Conservation (phyloP, 768 basidiomycete genomes). For the Clitopilus hobsonii region DNA sequence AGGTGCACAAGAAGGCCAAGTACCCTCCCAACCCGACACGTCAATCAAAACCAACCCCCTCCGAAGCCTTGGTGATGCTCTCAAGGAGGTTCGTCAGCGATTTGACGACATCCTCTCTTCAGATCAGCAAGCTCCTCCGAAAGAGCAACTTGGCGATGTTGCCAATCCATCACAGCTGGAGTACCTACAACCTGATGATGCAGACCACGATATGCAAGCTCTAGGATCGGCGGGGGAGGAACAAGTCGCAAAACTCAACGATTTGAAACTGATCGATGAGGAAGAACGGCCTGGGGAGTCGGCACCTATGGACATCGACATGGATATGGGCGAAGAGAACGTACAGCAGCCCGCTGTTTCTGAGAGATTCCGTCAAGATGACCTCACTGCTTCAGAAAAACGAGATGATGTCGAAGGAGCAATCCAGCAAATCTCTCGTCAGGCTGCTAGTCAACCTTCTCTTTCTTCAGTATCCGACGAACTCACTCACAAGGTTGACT, state of each 20-base stretch:
- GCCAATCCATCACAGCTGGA: slow-evolving; percentile 55
- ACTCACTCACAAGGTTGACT: slow-evolving; percentile 22
- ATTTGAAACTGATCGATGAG: slow-evolving; percentile 74
- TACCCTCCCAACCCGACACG: slow-evolving; percentile 32
- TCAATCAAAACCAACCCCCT: slow-evolving; percentile 46
- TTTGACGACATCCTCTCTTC: slow-evolving; percentile 74
- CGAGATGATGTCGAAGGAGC: slow-evolving; percentile 40
- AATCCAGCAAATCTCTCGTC: slow-evolving; percentile 30
- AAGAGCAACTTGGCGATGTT: slow-evolving; percentile 32
- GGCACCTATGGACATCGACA: slow-evolving; percentile 48
- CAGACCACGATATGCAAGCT: slow-evolving; percentile 76
- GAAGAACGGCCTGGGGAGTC: slow-evolving; percentile 28
- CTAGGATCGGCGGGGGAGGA: slow-evolving; percentile 85
- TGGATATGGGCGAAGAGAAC: slow-evolving; percentile 17
- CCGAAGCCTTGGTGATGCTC: slow-evolving; percentile 79
- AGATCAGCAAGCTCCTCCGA: slow-evolving; percentile 24
- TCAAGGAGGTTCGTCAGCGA: slow-evolving; percentile 78
- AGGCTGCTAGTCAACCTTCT: slow-evolving; percentile 13
- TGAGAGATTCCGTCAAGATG: slow-evolving; percentile 16
- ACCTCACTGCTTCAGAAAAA: slow-evolving; percentile 17
- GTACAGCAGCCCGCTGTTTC: slow-evolving; percentile 16
- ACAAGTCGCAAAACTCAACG: slow-evolving; percentile 73
- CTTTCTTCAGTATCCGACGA: slow-evolving; percentile 14
- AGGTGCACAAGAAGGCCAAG: slow-evolving; percentile 42
- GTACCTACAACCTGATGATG: slow-evolving; percentile 69